These are phyloP conservation scores for Oxyria digyna DNA, from an alignment of 148 eudicot genomes.

Conservation along the genomic window DNA sequence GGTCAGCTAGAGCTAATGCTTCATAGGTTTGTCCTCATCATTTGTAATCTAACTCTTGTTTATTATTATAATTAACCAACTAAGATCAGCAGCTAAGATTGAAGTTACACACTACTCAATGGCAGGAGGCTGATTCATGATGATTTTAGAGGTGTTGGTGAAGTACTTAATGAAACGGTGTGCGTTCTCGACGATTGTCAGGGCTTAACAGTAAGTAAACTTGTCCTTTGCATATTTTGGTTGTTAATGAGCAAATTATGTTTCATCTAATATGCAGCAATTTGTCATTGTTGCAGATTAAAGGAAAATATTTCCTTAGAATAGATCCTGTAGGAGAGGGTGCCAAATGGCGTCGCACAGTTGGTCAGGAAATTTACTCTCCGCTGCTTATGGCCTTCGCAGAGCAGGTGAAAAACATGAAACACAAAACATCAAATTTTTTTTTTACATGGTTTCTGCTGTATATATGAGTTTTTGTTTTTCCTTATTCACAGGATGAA, in stretches of 20 bases:
- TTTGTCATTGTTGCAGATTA: conserved; percentile 33
- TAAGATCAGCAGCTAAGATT: background rate
- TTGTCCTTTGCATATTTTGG: background rate
- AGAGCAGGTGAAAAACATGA: conserved; percentile 42
- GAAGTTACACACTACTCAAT: background rate
- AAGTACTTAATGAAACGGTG: conserved; percentile 62
- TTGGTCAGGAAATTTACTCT: conserved; percentile 90
- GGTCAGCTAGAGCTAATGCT: conserved; percentile 82
- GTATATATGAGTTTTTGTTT: background rate
- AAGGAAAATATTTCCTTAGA: conserved; percentile 67
- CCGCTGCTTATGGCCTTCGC: conserved; percentile 89
- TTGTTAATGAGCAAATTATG: too few relatives aligned
- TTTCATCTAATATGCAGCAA: too few relatives aligned
- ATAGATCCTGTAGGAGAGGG: conserved; percentile 85
- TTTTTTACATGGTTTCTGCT: background rate
- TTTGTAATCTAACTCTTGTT: too few relatives aligned
- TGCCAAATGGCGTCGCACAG: conserved; percentile 89
- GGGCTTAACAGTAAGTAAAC: conserved; percentile 43
- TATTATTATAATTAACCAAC: background rate
- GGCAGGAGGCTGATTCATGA: conserved; percentile 64
- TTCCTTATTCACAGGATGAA: conserved; percentile 38
- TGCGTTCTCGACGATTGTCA: conserved; percentile 43
- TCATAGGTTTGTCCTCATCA: conserved; percentile 34
- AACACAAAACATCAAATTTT: background rate
- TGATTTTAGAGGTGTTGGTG: conserved; percentile 72